Conservation (phyloP, 306 rosid genomes). For the Mimosa bimucronata region DNA sequence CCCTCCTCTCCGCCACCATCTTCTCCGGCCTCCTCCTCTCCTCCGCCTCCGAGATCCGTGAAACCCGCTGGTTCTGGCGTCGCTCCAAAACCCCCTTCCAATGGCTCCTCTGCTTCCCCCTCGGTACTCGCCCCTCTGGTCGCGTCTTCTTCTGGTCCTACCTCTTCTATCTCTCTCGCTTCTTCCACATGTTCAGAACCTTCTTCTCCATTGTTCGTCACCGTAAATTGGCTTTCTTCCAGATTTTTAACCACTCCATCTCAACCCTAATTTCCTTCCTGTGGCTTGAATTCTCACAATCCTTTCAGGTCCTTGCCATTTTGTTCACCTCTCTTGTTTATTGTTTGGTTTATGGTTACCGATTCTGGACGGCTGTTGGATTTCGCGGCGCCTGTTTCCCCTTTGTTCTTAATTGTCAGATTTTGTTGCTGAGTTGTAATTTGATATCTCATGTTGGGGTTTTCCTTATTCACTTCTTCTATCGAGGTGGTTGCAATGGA, state of each 20-base stretch:
- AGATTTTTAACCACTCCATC: conserved; percentile 76
- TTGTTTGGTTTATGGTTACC: conserved; percentile 62
- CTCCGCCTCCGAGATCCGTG: conserved; percentile 79
- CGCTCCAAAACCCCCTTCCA: conserved; percentile 81
- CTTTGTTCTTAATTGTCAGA: conserved; percentile 66
- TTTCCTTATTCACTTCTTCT: conserved; percentile 61
- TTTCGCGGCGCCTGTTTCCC: conserved; percentile 60
- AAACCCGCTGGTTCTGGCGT: conserved; percentile 91
- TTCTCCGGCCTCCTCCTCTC: conserved; percentile 80
- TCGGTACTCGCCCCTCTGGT: conserved; percentile 87
- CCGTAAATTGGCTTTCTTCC: conserved; percentile 56
- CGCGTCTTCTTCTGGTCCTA: conserved; percentile 99
- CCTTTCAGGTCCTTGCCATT: conserved; percentile 83
- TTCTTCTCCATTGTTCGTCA: conserved; percentile 57
- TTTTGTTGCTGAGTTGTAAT: conserved; percentile 64
- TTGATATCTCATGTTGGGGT: conserved; percentile 76
- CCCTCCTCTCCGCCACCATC: conserved; percentile 65
- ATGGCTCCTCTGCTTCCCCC: conserved; percentile 93
- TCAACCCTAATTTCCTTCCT: conserved; percentile 60
- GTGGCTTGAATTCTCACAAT: conserved; percentile 90
- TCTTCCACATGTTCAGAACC: conserved; percentile 75
- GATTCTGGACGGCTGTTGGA: conserved; percentile 77
- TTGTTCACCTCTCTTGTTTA: conserved; percentile 64
- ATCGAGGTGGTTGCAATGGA: conserved; percentile 77
- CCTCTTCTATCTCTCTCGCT: conserved; percentile 69